Conservation (phyloP, 192 early-diverging fungal genomes). For the Coemansia sp. region DNA sequence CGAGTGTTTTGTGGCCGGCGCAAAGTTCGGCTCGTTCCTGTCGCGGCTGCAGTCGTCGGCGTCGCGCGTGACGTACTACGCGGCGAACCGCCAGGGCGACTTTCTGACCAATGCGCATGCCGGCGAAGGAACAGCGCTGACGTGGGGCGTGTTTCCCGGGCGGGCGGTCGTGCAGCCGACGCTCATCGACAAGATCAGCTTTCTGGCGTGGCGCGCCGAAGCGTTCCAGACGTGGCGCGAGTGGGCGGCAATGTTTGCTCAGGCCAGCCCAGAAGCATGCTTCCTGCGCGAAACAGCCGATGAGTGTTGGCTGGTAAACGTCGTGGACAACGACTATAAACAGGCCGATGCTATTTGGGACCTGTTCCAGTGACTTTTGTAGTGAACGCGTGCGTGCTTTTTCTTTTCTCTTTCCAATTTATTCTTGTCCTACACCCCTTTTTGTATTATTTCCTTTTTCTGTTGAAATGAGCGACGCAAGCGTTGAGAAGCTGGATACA, state of each 20-base stretch:
- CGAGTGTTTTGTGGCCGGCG: slow-evolving; percentile 86
- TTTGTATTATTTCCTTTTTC: too few relatives aligned
- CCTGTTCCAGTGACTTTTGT: slow-evolving; percentile 22
- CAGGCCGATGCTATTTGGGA: slow-evolving; percentile 54
- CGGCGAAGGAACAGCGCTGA: slow-evolving; percentile 64
- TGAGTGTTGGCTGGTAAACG: slow-evolving; percentile 88
- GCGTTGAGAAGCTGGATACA: too few relatives aligned
- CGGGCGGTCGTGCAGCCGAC: slow-evolving; percentile 95
- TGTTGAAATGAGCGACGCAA: too few relatives aligned
- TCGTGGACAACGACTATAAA: slow-evolving; percentile 94
- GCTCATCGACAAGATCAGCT: slow-evolving; percentile 86
- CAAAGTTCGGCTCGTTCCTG: slow-evolving; percentile 68
- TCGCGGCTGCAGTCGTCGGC: slow-evolving; percentile 62
- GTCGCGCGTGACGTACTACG: slow-evolving; percentile 84
- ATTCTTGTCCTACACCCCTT: not conserved
- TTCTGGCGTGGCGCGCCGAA: slow-evolving; percentile 96
- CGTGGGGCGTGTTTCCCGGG: slow-evolving; percentile 99
- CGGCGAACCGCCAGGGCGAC: slow-evolving; percentile 77
- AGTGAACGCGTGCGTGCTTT: not conserved
- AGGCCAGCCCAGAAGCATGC: slow-evolving; percentile 45
- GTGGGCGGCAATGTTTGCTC: slow-evolving; percentile 78
- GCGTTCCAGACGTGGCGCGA: slow-evolving; percentile 91
- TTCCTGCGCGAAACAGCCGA: slow-evolving; percentile 66
- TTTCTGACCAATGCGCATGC: slow-evolving; percentile 60
- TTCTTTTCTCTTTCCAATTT: slow-evolving; percentile 5